Evolutionary conservation across 345 rosid genomes (phyloP).

Genomic region (Salix purpurea): DNA sequence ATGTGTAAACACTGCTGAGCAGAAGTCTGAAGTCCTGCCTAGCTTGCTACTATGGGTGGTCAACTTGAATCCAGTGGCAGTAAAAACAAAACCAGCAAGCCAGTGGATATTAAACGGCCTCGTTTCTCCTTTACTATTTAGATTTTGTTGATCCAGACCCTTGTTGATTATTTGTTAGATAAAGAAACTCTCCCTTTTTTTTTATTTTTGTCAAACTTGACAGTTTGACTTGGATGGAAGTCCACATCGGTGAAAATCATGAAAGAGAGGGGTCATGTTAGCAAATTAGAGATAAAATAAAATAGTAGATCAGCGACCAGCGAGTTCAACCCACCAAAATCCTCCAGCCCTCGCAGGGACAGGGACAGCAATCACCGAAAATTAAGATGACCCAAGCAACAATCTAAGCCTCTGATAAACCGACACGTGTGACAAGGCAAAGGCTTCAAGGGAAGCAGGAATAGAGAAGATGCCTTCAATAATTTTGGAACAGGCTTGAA

Average conservation of each 20-base stretch:
- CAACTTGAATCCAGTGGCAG: neutral
- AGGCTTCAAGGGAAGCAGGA: neutral
- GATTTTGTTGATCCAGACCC: too few relatives aligned
- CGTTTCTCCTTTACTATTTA: too few relatives aligned
- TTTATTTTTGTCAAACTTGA: neutral
- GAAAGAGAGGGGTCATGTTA: neutral
- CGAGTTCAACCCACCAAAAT: neutral
- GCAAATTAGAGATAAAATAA: neutral
- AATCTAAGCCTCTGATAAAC: too few relatives aligned
- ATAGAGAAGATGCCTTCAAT: neutral
- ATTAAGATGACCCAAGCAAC: neutral
- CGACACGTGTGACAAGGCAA: neutral
- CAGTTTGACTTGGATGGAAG: neutral
- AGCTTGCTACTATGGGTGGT: neutral
- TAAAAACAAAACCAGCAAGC: neutral
- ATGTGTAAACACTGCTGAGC: neutral
- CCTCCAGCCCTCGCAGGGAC: too few relatives aligned
- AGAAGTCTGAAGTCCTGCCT: neutral
- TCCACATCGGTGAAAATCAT: too few relatives aligned
- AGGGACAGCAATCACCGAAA: neutral
- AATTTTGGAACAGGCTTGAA: neutral
- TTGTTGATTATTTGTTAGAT: too few relatives aligned
- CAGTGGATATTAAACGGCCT: too few relatives aligned
- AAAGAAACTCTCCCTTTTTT: too few relatives aligned
- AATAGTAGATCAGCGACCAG: neutral